Base-by-base conservation (phyloP, 768 basidiomycete genomes). In the Russula dissimulans region DNA sequence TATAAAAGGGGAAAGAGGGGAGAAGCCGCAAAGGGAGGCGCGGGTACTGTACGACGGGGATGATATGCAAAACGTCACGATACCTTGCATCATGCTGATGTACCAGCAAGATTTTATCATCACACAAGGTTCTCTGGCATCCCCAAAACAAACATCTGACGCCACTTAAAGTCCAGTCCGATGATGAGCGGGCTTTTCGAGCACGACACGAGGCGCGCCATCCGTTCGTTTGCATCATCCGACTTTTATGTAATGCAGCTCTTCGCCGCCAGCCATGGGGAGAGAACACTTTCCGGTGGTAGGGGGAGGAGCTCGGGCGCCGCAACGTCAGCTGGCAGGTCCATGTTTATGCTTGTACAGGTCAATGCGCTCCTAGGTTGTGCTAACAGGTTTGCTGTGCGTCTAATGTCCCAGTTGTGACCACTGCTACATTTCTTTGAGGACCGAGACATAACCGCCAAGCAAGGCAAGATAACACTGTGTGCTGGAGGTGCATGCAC, bases 91-190 rank as follows among this genome's bases (percentile, higher is more conserved):
- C 38, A 74, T 73, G 57, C 75, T 79, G 54, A 91, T 66, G 63
- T 5, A 90, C 69, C 4, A 91, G 79, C 31, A 86, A 71, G 22
- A 89, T 79, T 12, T 70, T 74, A 4, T 81, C 69, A 4, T 72
- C 67, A 62, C 76, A 82, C 3, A 26, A 78, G 85, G 67, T 91
- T 87, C 70, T 84, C 80, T 29, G 71, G 67, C 29, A 71, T 67
- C 18, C 84, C 82, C 67, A 80, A 83, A 48, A 65, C 63, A 65
- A 72, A 83, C 18, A 67, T 81, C 0, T 89, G 90, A 61, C 78
- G 82, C 89, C 90, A 91, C 71, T 92, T 90, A 42, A 89, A 75
- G 68, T 92, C 90, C 63, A 91, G 83, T 31, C 89, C 90, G 52
- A 80, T 44, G 14, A 60, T 58, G 32, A 59, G 18, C 0, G 55